Conservation (phyloP, 2,329 filamentous ascomycete species). For the Venturia carpophila region DNA sequence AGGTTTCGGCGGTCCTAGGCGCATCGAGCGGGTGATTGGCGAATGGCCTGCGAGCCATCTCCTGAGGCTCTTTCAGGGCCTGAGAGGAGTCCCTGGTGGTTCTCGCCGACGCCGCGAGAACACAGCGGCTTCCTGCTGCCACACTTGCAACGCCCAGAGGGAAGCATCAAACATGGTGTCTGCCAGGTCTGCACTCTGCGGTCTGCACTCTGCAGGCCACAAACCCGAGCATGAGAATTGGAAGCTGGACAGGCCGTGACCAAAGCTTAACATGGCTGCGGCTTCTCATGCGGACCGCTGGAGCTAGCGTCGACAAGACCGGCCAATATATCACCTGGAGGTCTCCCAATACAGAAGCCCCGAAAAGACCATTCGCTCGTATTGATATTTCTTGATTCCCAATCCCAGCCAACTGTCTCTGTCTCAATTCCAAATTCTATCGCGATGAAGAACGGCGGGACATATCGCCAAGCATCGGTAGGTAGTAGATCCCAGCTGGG, state of each 20-base stretch:
- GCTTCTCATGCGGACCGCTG: background rate
- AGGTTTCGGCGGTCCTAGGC: background rate
- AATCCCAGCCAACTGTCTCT: background rate
- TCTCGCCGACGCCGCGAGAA: background rate
- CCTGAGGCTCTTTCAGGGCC: background rate
- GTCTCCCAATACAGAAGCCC: too few species aligned
- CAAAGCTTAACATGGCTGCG: background rate
- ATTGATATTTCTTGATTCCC: background rate
- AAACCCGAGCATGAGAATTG: background rate
- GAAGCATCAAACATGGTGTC: background rate
- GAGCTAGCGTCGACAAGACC: background rate
- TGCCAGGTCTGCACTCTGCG: slow-evolving; percentile 3
- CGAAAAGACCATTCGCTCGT: background rate
- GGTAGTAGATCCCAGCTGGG: too few species aligned
- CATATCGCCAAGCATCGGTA: background rate
- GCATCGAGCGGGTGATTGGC: slow-evolving; percentile 11
- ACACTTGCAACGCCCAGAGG: background rate
- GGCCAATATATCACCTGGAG: slow-evolving; percentile 11
- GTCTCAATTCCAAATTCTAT: background rate
- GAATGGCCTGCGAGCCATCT: background rate
- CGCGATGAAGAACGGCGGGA: background rate
- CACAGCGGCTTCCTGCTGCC: background rate
- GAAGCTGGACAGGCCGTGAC: background rate
- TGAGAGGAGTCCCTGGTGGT: background rate
- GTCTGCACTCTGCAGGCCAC: too few species aligned